phyloP scores from a whole-genome alignment of 2,329 filamentous ascomycete species.

The Tolypocladium pustulatum region DNA sequence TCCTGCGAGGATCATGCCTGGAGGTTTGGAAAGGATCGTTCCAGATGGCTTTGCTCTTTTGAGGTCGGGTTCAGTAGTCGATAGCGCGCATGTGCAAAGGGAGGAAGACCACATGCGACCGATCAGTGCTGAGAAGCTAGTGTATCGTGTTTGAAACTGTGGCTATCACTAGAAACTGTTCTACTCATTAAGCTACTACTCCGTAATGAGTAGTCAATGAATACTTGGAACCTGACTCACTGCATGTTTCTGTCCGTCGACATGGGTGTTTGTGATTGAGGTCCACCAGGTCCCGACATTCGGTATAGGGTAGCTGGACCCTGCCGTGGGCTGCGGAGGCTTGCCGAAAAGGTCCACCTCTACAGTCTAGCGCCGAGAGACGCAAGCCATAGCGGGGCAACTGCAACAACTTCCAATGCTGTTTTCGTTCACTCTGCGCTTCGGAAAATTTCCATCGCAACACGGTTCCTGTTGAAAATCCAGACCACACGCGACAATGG shows the following conservation, averaged over 20 bases:
- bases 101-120: slow-evolving; percentile 20
- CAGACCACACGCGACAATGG: neutral
- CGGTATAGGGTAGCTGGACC: neutral
- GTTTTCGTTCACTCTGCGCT: neutral
- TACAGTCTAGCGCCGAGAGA: neutral
- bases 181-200: too few species aligned
- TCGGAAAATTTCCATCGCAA: neutral
- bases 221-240: neutral
- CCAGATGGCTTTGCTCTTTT: slow-evolving; percentile 17
- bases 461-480: neutral
- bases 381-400: neutral
- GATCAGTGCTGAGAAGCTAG: slow-evolving; percentile 29
- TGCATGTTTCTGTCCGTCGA: too few species aligned
- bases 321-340: neutral
- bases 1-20: slow-evolving; percentile 20
- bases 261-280: too few species aligned
- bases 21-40: slow-evolving; percentile 15
- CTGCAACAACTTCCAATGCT: neutral
- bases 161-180: too few species aligned
- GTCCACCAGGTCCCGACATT: neutral
- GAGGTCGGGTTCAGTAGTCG: slow-evolving; percentile 11
- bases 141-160: slow-evolving; percentile 10
- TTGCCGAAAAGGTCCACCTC: neutral
- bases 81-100: slow-evolving; percentile 10
- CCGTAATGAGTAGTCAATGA: neutral